Conservation (phyloP, 2,329 filamentous ascomycete genomes). For the Taxawa tesnikishii region DNA sequence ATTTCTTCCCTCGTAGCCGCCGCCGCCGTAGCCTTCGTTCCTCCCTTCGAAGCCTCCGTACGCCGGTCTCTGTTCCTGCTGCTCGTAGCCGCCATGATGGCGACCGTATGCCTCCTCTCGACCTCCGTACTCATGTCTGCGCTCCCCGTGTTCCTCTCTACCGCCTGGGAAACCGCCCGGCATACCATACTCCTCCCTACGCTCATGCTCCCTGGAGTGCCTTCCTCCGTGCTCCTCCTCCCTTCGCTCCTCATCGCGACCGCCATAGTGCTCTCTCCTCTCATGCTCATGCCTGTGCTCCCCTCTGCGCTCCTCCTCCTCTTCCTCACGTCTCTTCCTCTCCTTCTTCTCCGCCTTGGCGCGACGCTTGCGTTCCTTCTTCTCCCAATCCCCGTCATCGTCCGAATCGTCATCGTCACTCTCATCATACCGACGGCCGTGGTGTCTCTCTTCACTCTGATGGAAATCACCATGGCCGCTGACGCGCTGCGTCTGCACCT, state of each 20-base stretch:
- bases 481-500: conserved; percentile 21
- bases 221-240: conserved; percentile 1
- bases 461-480: conserved; percentile 14
- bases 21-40: conserved; percentile 7
- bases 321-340: conserved; percentile 27
- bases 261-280: conserved; percentile 1
- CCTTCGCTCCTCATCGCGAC: conserved; percentile 5
- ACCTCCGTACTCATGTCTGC: neutral
- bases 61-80: too few relatives aligned
- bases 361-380: conserved; percentile 20
- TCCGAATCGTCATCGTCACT: conserved; percentile 20
- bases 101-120: neutral
- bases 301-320: conserved; percentile 16
- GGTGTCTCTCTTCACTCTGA: conserved; percentile 12
- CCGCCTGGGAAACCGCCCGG: neutral
- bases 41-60: neutral
- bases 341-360: conserved; percentile 29
- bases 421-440: conserved; percentile 17
- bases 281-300: conserved; percentile 9
- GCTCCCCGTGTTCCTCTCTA: neutral
- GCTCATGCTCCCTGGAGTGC: neutral
- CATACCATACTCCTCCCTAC: conserved; percentile 1
- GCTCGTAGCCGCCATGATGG: neutral
- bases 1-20: conserved; percentile 2
- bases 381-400: conserved; percentile 10